Conservation (phyloP, 306 rosid genomes). For the Acacia confusa region DNA sequence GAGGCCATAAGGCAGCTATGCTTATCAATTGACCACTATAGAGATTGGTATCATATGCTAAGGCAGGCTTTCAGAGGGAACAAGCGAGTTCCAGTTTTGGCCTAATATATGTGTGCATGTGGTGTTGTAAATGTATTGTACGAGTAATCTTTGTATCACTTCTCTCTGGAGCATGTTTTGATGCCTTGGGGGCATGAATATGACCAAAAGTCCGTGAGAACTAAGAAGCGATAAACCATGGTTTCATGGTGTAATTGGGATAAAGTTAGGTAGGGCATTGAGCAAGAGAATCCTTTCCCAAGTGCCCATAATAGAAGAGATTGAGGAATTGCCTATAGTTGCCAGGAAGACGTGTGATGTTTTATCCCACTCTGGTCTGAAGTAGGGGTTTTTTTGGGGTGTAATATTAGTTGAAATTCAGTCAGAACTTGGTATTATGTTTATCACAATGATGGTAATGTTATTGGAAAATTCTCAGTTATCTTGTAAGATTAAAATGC, state of each 20-base stretch:
- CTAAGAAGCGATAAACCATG: slow-evolving; percentile 14
- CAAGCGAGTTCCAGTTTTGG: slow-evolving; percentile 65
- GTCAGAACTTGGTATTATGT: neutral
- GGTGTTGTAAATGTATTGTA: neutral
- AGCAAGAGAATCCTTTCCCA: slow-evolving; percentile 9
- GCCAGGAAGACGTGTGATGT: neutral
- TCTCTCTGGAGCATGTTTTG: slow-evolving; percentile 12
- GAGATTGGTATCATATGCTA: slow-evolving; percentile 61
- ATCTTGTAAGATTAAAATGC: neutral
- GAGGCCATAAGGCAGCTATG: slow-evolving; percentile 94
- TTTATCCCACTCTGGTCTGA: slow-evolving; percentile 1
- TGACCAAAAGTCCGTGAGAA: neutral
- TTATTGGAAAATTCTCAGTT: neutral
- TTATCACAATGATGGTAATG: neutral
- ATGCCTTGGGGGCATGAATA: slow-evolving; percentile 16
- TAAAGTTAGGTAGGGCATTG: slow-evolving; percentile 19
- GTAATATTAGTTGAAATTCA: neutral
- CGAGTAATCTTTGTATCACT: neutral
- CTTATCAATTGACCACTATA: slow-evolving; percentile 81
- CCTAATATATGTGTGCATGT: slow-evolving; percentile 27
- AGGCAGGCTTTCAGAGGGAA: slow-evolving; percentile 54
- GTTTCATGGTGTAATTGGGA: slow-evolving; percentile 28
- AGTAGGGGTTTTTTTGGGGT: neutral
- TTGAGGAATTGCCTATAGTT: neutral
- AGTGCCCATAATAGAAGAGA: slow-evolving; percentile 7